Evolutionary conservation across 805 yeast genomes (phyloP).

Genomic region (Starmerella scarabaei): DNA sequence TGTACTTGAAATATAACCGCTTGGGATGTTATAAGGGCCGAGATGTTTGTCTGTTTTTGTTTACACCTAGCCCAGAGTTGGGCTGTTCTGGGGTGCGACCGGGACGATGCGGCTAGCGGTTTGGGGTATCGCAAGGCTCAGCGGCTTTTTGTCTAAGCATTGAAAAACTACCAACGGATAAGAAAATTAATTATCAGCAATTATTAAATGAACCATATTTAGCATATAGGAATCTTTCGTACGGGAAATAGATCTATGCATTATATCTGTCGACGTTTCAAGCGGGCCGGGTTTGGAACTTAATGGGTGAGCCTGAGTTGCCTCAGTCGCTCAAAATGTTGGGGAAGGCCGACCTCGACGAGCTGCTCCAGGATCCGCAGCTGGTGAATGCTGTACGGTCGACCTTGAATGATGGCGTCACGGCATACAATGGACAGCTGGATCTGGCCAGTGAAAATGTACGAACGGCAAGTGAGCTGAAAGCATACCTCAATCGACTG

Average conservation of each 20-base stretch:
- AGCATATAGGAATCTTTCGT: no score
- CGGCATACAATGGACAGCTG: constrained; percentile 16
- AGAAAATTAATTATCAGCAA: no score
- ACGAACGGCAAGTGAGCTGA: constrained; percentile 21
- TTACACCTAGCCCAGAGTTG: constrained; percentile 11
- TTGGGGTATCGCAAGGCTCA: no score
- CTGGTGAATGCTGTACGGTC: constrained; percentile 22
- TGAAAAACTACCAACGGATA: no score
- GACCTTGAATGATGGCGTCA: neutral
- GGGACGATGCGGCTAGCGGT: no score
- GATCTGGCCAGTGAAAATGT: constrained; percentile 24
- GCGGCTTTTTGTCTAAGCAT: no score
- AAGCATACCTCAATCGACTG: constrained; percentile 22
- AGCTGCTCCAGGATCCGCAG: constrained; percentile 17
- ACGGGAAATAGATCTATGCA: no score
- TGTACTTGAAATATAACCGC: neutral
- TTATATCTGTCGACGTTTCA: no score
- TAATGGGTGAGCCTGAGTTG: neutral
- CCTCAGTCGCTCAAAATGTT: neutral
- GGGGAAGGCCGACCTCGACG: constrained; percentile 17
- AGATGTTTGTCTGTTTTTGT: constrained; percentile 13
- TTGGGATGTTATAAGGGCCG: no score
- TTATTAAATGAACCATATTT: no score
- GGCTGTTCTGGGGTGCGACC: no score
- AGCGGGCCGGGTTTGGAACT: no score